These are phyloP conservation scores for Gynandropsis gynandra DNA, from an alignment of 345 rosid species.

Conservation along the genomic window DNA sequence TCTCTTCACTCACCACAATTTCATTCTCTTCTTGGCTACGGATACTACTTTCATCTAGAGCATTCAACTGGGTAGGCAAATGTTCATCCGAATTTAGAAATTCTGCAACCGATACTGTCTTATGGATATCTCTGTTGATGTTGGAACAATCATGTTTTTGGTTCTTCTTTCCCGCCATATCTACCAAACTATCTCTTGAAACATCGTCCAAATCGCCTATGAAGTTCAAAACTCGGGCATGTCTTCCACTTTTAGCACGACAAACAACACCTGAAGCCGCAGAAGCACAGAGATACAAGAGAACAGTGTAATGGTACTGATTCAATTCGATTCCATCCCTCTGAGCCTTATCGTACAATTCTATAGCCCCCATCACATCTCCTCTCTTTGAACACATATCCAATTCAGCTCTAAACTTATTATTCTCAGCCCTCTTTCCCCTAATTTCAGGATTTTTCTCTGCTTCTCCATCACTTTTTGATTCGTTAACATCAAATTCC, in stretches of 20 bases:
- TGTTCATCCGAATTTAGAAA: constrained; percentile 6
- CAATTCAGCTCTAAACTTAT: constrained; percentile 27
- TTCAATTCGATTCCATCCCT: constrained; percentile 34
- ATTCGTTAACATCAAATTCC: background rate
- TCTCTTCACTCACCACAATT: constrained; percentile 37
- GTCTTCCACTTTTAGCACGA: constrained; percentile 58
- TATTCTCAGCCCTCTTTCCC: constrained; percentile 26
- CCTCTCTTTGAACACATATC: constrained; percentile 62
- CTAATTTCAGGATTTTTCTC: constrained; percentile 12
- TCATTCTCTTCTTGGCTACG: constrained; percentile 12
- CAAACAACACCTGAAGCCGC: constrained; percentile 55
- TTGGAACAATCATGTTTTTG: background rate
- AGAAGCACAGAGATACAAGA: constrained; percentile 62
- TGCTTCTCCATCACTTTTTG: constrained; percentile 7
- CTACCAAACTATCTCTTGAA: no score
- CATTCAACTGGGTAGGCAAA: constrained; percentile 9
- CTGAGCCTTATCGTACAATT: constrained; percentile 41
- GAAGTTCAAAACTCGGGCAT: constrained; percentile 25
- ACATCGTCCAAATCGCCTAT: constrained; percentile 19
- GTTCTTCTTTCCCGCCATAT: constrained; percentile 9
- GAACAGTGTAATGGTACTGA: constrained; percentile 48
- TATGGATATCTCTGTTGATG: constrained; percentile 5
- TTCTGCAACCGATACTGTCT: constrained; percentile 4
- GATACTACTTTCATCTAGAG: constrained; percentile 2
- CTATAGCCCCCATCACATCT: constrained; percentile 47